Base-by-base conservation (phyloP, 305 asterid genomes). In the Fraxinus angustifolia region DNA sequence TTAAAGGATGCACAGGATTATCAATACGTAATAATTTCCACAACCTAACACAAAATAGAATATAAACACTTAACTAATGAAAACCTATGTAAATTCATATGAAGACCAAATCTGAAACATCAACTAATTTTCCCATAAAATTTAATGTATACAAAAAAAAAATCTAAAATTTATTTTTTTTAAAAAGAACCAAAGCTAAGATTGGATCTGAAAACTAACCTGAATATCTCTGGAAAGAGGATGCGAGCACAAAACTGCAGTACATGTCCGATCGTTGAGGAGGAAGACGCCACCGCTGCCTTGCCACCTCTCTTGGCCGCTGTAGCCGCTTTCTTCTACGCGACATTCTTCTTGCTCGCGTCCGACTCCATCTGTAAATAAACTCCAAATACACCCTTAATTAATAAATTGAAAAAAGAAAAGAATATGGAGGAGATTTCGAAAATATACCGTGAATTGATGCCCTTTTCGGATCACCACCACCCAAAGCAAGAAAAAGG, bases 261-360 rank as follows among this genome's bases (percentile, higher is more conserved):
- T 93, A 79, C 98, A 93, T n/a, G 94, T 95, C 86, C 99, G 94
- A 91, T 87, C 17, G 90, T 11, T 11, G 72, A 77, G 2, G 89
- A 79, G 14, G 91, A 73, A 21, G 90, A 84, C 8, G 90, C 86
- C 0, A 40, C 16, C 53, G 92, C 88, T 4, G 85, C 88, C 80
- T 96, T 96, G 2, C 97, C 97, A 36, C 98, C 98, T 92, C 99
- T 91, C 85, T 90, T 93, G 7, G 97, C 98, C 21, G 97, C 97
- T 0, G 97, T 97, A 0, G 98, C 98, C 8, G 97, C 97, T 93
- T 96, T 94, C 94, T 96, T 96, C 89, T 96, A 97, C 19, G 95
- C 97, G 17, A 91, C 98, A 91, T 93, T 96, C 95, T 94, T 96
- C 91, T 94, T 96, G 80, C 93, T 90, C 86, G 98, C 99, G 85